Base-by-base conservation (phyloP, 139 green algal species). In the Coccomyxa sp. region DNA sequence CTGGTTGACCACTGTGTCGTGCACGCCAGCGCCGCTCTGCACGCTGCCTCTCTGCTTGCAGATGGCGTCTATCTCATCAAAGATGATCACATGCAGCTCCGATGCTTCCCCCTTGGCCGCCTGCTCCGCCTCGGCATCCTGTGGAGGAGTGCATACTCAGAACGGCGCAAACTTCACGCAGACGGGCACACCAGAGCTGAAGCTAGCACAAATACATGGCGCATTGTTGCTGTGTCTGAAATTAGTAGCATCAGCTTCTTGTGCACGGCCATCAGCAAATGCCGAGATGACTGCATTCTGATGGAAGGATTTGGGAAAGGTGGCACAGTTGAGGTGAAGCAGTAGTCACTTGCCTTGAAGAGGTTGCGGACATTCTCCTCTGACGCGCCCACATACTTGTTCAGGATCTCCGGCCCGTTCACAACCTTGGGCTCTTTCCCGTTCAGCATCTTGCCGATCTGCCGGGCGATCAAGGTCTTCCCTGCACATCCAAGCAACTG, bases 391-490 rank as follows among this genome's bases (percentile, higher is more conserved):
- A 99, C 97, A 79, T 98, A 99, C 84, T 96, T 98, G 86, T 93
- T 95, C n/a, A 96, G 90, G 38, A 96, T 82, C 77, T 94, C 89
- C 15, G 89, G 91, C 7, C 88, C 87, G 68, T 92, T 92, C 59
- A 92, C 91, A 30, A 92, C 66, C 88, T 99, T 99, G 63, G 97
- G 96, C 82, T 99, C 97, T 86, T 94, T 96, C 58, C 95, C 97
- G 81, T 99, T 99, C 13, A 99, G 95, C 94, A 99, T 97, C 89
- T 99, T 98, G 81, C 97, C 97, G 63, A 99, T 98, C 86, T 99
- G 97, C 0, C 97, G 91, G 0, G 97, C 97, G 58, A 99, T 99
- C 27, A 99, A 92, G 4, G 97, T 99, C 93, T 99, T 99, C 79
- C 97, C 97, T 59, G 97, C 82, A 78, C 13, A 67, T 60, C 28